Evolutionary conservation across 2,329 filamentous ascomycete genomes (phyloP), one percentile per base, ranked within the genome.

Genomic region (Diplodia sapinea): DNA sequence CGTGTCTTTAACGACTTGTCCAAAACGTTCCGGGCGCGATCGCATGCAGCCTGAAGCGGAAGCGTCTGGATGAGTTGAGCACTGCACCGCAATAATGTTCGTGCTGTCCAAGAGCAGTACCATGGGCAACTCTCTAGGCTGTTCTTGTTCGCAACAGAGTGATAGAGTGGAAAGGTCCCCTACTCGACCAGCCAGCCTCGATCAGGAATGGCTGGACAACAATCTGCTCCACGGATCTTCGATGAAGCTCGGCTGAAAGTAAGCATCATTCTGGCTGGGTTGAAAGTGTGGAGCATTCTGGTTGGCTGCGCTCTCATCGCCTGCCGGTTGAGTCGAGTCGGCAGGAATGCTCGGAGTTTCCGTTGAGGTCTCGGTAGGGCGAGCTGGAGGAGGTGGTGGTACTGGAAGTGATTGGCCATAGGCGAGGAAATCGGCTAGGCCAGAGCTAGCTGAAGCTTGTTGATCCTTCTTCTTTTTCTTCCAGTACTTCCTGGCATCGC

Each of bases 241-340:
- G 72, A 92, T 87, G 69, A 89, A 91, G 68, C 82, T 84, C 0
- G 86, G 85, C 68, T 91, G 86, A 76, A 92, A 93, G 76, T 91
- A 92, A 43, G 83, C 87, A 49, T 84, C 79, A 77, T 89, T 91
- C 82, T 89, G 91, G 1, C n/a, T n/a, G n/a, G n/a, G n/a, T n/a
- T n/a, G n/a, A n/a, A n/a, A n/a, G n/a, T n/a, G n/a, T n/a, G n/a
- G n/a, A n/a, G n/a, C n/a, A n/a, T n/a, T n/a, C n/a, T n/a, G n/a
- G n/a, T 78, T 79, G 6, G 23, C 33, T n/a, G 38, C 2, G 2
- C 36, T 20, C 13, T 20, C 50, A 51, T 49, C 29, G 11, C 50
- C 72, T 13, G 26, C 20, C 20, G 49, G 11, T 23, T 20, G 49
- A 20, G 38, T 36, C 38, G 51, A 56, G 63, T 49, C 51, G 54